These are phyloP conservation scores for Seiridium unicorne DNA, from an alignment of 2,329 filamentous ascomycete species.

Conservation along the genomic window DNA sequence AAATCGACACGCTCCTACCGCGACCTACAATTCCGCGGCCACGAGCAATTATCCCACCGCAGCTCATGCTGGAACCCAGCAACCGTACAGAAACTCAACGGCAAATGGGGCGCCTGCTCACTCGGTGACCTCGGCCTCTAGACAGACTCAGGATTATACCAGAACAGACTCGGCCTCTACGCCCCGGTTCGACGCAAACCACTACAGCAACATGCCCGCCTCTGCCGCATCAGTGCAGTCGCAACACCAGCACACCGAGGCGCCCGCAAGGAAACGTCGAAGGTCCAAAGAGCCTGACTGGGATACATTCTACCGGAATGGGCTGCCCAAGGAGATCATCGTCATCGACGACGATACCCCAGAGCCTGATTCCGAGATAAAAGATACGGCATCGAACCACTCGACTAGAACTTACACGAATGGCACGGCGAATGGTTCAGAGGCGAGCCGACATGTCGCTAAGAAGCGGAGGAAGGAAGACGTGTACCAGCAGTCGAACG, in stretches of 20 bases:
- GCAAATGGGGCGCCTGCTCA: slow-evolving; percentile 34
- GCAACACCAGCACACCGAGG: slow-evolving; percentile 20
- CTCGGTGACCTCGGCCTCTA: slow-evolving; percentile 28
- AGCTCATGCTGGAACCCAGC: slow-evolving; percentile 18
- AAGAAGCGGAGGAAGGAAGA: slow-evolving; percentile 78
- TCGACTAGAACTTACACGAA: slow-evolving; percentile 35
- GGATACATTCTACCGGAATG: slow-evolving; percentile 80
- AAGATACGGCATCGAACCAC: slow-evolving; percentile 28
- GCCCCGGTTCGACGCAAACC: slow-evolving; percentile 30
- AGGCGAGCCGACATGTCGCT: slow-evolving; percentile 48
- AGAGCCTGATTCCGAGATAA: slow-evolving; percentile 44
- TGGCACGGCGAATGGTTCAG: slow-evolving; percentile 28
- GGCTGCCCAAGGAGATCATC: slow-evolving; percentile 80
- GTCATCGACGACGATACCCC: slow-evolving; percentile 76
- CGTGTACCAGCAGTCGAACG: slow-evolving; percentile 63
- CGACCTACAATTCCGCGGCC: slow-evolving; percentile 26
- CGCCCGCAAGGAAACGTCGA: slow-evolving; percentile 47
- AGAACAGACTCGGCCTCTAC: slow-evolving; percentile 26
- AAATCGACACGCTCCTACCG: slow-evolving; percentile 23
- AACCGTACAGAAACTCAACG: slow-evolving; percentile 8
- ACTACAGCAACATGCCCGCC: slow-evolving; percentile 32
- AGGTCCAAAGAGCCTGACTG: slow-evolving; percentile 70
- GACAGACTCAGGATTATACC: slow-evolving; percentile 24
- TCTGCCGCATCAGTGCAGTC: slow-evolving; percentile 26
- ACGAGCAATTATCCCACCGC: slow-evolving; percentile 24